Percentiles rank a stretch among this genome's conserved stretches.
These are phyloP conservation scores for Ustilago shanxiensis DNA, from an alignment of 1,284 basidiomycete species.

Conservation along the genomic window DNA sequence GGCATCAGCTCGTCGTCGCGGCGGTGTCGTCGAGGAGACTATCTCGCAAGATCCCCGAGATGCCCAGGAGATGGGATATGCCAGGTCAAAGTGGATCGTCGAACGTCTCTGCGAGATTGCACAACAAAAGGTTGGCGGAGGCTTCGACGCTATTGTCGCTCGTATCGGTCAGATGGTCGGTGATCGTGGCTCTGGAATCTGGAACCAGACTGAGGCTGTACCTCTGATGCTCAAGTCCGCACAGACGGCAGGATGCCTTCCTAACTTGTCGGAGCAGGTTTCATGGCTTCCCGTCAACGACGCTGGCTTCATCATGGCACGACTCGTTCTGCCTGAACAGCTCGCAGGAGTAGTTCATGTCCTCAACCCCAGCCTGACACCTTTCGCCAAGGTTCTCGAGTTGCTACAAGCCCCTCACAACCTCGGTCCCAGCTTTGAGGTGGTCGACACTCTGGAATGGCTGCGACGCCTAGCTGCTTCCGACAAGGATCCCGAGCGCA, in stretches of 20 bases:
- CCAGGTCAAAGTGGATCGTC: slow-evolving; percentile 75
- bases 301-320: slow-evolving; percentile 74
- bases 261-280: slow-evolving; percentile 72
- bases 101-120: slow-evolving; percentile 75
- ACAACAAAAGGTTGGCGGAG: slow-evolving; percentile 51
- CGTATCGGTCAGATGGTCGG: slow-evolving; percentile 75
- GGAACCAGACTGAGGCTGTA: slow-evolving; percentile 76
- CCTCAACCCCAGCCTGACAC: slow-evolving; percentile 24
- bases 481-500: slow-evolving; percentile 71
- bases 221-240: slow-evolving; percentile 71
- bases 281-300: slow-evolving; percentile 76
- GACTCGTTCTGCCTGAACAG: slow-evolving; percentile 70
- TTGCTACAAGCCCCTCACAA: slow-evolving; percentile 73
- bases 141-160: slow-evolving; percentile 23
- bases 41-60: slow-evolving; percentile 70
- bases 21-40: slow-evolving; percentile 70
- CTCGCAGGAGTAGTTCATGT: slow-evolving; percentile 19
- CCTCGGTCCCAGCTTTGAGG: slow-evolving; percentile 80
- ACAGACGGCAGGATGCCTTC: slow-evolving; percentile 73
- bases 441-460: slow-evolving; percentile 78
- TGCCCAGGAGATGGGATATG: slow-evolving; percentile 75
- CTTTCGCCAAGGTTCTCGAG: slow-evolving; percentile 75
- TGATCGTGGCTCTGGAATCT: slow-evolving; percentile 74
- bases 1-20: slow-evolving; percentile 64
- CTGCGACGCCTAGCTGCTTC: slow-evolving; percentile 72